Percentiles rank a stretch among this genome's conserved stretches.
These are phyloP conservation scores for Annulohypoxylon truncatum DNA, from an alignment of 2,329 filamentous ascomycete genomes.

Conservation along the genomic window DNA sequence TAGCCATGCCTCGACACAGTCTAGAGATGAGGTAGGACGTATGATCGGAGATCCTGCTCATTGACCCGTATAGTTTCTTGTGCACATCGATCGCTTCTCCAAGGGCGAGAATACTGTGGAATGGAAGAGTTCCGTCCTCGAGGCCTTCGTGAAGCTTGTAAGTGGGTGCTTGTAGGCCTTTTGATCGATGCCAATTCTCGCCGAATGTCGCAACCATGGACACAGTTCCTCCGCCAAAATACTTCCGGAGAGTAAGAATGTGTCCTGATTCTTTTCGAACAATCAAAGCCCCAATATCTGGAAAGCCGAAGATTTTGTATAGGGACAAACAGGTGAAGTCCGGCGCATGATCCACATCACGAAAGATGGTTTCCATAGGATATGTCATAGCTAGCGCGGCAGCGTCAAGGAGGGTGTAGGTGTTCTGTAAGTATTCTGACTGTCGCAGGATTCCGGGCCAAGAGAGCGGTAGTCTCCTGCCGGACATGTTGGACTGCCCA, in stretches of 20 bases:
- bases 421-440: conserved; percentile 51
- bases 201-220: conserved; percentile 67
- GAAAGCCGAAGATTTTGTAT: conserved; percentile 76
- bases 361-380: conserved; percentile 63
- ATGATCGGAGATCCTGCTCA: conserved; percentile 69
- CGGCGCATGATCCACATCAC: conserved; percentile 62
- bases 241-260: conserved; percentile 65
- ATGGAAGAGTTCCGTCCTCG: conserved; percentile 75
- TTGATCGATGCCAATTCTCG: conserved; percentile 66
- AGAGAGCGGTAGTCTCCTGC: conserved; percentile 67
- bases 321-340: conserved; percentile 72
- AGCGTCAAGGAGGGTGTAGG: conserved; percentile 69
- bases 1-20: conserved; percentile 60
- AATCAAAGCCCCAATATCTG: conserved; percentile 71
- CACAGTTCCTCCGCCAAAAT: conserved; percentile 76
- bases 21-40: conserved; percentile 64
- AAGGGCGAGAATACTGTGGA: conserved; percentile 73
- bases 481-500: conserved; percentile 77
- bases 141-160: conserved; percentile 68
- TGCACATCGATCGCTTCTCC: conserved; percentile 70
- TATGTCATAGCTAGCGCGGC: conserved; percentile 73
- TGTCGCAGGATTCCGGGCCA: conserved; percentile 61
- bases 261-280: conserved; percentile 67
- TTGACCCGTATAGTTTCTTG: conserved; percentile 65
- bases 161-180: conserved; percentile 53